A percentile compares a stretch with the other conserved stretches of the same genome.
Evolutionary conservation across 768 basidiomycete genomes (phyloP).

Genomic region (Kwoniella sp.): DNA sequence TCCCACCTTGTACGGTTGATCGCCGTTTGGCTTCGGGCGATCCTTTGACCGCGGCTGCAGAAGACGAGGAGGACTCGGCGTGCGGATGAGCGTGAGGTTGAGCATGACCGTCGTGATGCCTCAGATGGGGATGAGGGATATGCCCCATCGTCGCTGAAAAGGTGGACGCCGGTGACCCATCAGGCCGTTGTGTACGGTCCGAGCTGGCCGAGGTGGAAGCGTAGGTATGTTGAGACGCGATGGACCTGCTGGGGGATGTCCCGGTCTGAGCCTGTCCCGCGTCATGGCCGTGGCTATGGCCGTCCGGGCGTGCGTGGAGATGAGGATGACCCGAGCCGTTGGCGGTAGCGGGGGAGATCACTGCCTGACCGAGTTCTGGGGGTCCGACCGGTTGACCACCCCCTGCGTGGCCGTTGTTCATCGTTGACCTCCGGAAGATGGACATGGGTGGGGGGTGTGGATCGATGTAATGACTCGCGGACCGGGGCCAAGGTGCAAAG

Average conservation of each 20-base stretch:
- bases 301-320: not conserved
- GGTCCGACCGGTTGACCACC: no score
- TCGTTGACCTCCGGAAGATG: constrained; percentile 10
- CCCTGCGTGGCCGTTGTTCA: no score
- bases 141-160: constrained; percentile 1
- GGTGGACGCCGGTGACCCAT: constrained; percentile 1
- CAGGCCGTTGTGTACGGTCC: not conserved
- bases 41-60: not conserved
- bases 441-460: constrained; percentile 1
- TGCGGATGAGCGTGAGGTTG: not conserved
- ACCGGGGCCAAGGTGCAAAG: not conserved
- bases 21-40: constrained; percentile 1
- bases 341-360: not conserved
- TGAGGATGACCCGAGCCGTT: not conserved
- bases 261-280: not conserved
- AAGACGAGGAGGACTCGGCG: not conserved
- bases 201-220: not conserved
- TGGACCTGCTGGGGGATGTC: not conserved
- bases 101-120: no score
- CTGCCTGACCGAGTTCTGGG: no score
- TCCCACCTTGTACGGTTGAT: not conserved
- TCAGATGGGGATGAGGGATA: not conserved
- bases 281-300: not conserved
- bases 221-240: not conserved
- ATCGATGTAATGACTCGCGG: no score